phyloP scores from a whole-genome alignment of 1,139 yeast species.

The Scheffersomyces titani region DNA sequence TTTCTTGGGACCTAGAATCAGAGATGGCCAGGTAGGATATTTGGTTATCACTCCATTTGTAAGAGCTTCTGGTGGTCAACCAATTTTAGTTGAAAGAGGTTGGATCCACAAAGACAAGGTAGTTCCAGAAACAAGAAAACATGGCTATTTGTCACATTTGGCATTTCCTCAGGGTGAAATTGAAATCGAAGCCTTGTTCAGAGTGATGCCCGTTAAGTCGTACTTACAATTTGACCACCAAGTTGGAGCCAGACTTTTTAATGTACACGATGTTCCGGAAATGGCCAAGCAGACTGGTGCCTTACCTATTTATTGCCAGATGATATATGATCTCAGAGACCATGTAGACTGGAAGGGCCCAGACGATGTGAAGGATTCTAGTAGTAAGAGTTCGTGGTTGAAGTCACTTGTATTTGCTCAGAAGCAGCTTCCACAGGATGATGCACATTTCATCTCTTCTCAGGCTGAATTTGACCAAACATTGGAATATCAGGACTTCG shows the following conservation, averaged over 20 bases:
- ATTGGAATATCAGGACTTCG: constrained; percentile 45
- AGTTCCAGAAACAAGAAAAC: constrained; percentile 57
- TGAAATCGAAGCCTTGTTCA: constrained; percentile 69
- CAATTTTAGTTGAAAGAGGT: constrained; percentile 83
- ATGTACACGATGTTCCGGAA: constrained; percentile 75
- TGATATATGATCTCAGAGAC: constrained; percentile 64
- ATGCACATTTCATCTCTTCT: constrained; percentile 16
- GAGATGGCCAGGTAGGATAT: constrained; percentile 78
- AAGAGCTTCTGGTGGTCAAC: constrained; percentile 69
- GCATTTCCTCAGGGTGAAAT: constrained; percentile 77
- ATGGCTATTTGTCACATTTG: constrained; percentile 55
- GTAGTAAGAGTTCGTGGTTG: constrained; percentile 11
- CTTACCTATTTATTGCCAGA: constrained; percentile 77
- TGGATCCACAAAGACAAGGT: constrained; percentile 82
- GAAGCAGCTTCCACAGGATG: constrained; percentile 12
- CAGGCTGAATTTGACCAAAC: constrained; percentile 30
- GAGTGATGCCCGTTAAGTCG: constrained; percentile 72
- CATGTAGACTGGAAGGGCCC: constrained; percentile 51
- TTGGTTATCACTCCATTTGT: constrained; percentile 79
- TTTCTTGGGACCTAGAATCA: constrained; percentile 87
- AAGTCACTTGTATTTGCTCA: constrained; percentile 7
- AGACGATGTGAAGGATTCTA: constrained; percentile 7
- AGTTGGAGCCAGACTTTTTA: constrained; percentile 57
- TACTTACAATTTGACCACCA: constrained; percentile 78
- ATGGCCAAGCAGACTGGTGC: constrained; percentile 74